A percentile compares a stretch with the other conserved stretches of the same genome.
Evolutionary conservation across 768 basidiomycete genomes (phyloP).

Genomic region (Cyclocybe aegerita): DNA sequence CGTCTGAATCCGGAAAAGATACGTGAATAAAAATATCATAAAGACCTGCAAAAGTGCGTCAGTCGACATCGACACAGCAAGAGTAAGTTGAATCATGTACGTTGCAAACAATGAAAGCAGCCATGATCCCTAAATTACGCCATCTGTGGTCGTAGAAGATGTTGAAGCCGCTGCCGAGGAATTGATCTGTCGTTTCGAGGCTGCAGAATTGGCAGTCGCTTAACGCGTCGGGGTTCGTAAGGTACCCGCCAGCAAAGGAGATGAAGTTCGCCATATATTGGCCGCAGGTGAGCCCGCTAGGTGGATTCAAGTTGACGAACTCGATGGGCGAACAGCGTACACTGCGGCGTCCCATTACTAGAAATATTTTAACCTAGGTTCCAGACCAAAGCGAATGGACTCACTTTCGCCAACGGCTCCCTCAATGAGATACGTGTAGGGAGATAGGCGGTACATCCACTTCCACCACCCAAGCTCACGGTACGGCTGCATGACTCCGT

Average conservation of each 20-base stretch:
- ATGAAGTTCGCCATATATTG: conserved; percentile 54
- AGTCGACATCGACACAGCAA: conserved; percentile 1
- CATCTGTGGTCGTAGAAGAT: conserved; percentile 55
- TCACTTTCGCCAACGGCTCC: conserved; percentile 47
- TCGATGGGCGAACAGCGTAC: conserved; percentile 54
- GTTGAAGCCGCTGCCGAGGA: conserved; percentile 49
- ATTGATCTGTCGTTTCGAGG: conserved; percentile 57
- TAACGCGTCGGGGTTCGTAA: conserved; percentile 54
- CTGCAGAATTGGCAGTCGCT: conserved; percentile 60
- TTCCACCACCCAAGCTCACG: conserved; percentile 63
- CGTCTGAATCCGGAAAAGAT: conserved; percentile 47
- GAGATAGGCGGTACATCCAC: conserved; percentile 47
- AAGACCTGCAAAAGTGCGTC: not conserved
- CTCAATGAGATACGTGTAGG: conserved; percentile 51
- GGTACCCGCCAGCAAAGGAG: conserved; percentile 48
- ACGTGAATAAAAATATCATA: conserved; percentile 43
- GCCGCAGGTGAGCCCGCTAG: conserved; percentile 50
- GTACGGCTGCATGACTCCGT: conserved; percentile 68
- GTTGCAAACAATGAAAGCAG: conserved; percentile 48
- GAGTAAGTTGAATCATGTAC: conserved; percentile 29
- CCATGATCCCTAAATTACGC: conserved; percentile 54
- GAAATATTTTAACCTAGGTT: not conserved
- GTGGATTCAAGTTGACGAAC: conserved; percentile 51
- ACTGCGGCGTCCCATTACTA: conserved; percentile 40
- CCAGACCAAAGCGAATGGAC: conserved; percentile 40